Conservation (phyloP, 140 eudicot species). For the Senecio squalidus region DNA sequence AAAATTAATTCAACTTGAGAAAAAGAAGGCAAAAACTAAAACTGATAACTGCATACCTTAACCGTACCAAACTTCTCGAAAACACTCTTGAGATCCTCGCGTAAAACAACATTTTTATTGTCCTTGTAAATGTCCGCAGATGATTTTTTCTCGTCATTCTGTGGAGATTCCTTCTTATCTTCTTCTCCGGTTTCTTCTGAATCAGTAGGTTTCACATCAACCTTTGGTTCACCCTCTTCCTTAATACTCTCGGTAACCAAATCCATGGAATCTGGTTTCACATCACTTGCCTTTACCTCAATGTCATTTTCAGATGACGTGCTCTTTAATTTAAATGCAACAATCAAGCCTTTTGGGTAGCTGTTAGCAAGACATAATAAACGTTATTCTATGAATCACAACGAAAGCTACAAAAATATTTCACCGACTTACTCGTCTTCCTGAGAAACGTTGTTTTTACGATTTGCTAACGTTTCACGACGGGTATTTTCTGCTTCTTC, state of each 20-base stretch:
- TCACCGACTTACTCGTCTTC: constrained; percentile 54
- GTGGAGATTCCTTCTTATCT: constrained; percentile 23
- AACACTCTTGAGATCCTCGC: constrained; percentile 78
- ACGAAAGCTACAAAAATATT: neutral
- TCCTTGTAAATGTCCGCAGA: constrained; percentile 49
- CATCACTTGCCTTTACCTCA: constrained; percentile 19
- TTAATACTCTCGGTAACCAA: constrained; percentile 17
- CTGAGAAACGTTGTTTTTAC: constrained; percentile 42
- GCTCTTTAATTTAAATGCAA: constrained; percentile 76
- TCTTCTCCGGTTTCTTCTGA: constrained; percentile 34
- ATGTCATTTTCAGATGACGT: constrained; percentile 22
- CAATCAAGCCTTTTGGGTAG: constrained; percentile 79
- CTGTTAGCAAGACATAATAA: constrained; percentile 38
- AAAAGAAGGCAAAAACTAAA: neutral
- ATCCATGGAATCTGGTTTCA: constrained; percentile 26
- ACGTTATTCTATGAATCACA: neutral
- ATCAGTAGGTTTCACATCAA: constrained; percentile 37
- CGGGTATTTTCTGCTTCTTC: constrained; percentile 51
- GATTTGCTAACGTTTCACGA: constrained; percentile 19
- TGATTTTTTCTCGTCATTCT: constrained; percentile 27
- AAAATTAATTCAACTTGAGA: neutral
- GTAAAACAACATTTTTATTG: constrained; percentile 65
- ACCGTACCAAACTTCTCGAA: constrained; percentile 78
- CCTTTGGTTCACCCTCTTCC: constrained; percentile 27
- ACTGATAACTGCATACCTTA: constrained; percentile 45